Evolutionary conservation across 208 protist species (phyloP), one percentile per base, ranked within the genome.

Genomic region (Acanthamoeba quina): DNA sequence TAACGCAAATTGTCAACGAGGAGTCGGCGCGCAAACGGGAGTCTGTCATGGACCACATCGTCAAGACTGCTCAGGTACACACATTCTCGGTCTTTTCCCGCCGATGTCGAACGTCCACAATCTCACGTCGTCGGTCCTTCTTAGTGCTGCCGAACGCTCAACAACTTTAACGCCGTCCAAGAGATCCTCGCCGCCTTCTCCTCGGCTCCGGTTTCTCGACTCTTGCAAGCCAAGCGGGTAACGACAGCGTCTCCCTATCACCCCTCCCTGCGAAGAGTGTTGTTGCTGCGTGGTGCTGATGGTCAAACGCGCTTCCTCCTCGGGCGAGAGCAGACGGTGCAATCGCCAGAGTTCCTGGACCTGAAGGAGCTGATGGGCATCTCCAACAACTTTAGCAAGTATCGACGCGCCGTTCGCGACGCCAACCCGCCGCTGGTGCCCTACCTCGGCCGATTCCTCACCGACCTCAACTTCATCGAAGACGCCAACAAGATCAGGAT

Each of bases 381-480:
- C 17, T 54, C 41, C 9, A 92, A 92, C 62, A 92, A 92, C 62
- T 92, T 92, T 47, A 52, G 44, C 21, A 92, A 92, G 86, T 92
- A 92, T 37, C 31, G 86, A 15, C 41, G 44, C 2, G 90, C 90
- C 24, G 70, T 94, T 11, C 47, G 72, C 31, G 70, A 94, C 31
- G 90, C 90, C 72, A 94, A 94, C 15, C 90, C 90, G 10, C 90
- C 90, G 19, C 90, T 94, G 54, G 74, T 94, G 19, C 90, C 90
- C 49, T 94, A 94, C 90, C 72, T 94, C 34, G 90, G 90, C 5
- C 90, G 90, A 37, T 85, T 78, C 60, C 72, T 94, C 37, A 94
- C 90, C n/a, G 90, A 94, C 54, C 72, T 94, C n/a, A 94, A 44
- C 37, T 94, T 94, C 56, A 85, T 94, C 31, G 90, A 94, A 37